Percentiles rank a stretch among this genome's conserved stretches.
phyloP scores from a whole-genome alignment of 164 flowering plant species.

The Liquidambar formosana region DNA sequence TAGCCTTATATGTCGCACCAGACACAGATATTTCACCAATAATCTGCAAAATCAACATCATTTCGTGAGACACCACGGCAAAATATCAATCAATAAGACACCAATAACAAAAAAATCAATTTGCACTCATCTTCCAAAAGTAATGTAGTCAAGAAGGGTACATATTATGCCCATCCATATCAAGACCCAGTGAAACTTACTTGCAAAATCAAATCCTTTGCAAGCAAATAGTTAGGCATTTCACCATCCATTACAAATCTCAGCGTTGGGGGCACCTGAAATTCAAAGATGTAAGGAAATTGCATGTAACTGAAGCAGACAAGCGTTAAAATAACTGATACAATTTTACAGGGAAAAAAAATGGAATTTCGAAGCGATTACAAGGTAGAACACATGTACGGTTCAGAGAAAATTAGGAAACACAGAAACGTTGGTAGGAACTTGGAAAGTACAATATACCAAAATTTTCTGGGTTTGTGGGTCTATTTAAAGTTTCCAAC shows the following conservation, averaged over 20 bases:
- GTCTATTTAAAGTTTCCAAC: too few relatives aligned
- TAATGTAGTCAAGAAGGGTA: neutral
- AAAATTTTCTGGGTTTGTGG: too few relatives aligned
- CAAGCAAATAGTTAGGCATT: constrained; percentile 90
- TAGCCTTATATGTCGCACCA: constrained; percentile 95
- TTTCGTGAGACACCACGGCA: neutral
- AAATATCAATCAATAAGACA: neutral
- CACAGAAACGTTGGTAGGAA: too few relatives aligned
- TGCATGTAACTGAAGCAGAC: neutral
- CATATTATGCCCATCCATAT: neutral
- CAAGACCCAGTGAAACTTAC: constrained; percentile 40
- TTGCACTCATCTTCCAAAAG: neutral
- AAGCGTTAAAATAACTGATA: neutral
- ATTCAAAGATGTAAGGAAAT: constrained; percentile 3
- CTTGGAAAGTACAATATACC: too few relatives aligned
- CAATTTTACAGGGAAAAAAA: too few relatives aligned
- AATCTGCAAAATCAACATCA: constrained; percentile 53
- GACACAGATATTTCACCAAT: constrained; percentile 97
- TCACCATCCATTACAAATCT: constrained; percentile 97
- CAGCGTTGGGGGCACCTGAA: constrained; percentile 95
- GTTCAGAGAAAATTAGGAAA: too few relatives aligned
- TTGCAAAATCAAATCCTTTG: constrained; percentile 98
- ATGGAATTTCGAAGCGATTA: too few relatives aligned
- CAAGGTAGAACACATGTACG: too few relatives aligned
- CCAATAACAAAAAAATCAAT: neutral